A percentile compares a stretch with the other conserved stretches of the same genome.
Conservation (phyloP, 2,329 filamentous ascomycete species). For the Claviceps sp. region DNA sequence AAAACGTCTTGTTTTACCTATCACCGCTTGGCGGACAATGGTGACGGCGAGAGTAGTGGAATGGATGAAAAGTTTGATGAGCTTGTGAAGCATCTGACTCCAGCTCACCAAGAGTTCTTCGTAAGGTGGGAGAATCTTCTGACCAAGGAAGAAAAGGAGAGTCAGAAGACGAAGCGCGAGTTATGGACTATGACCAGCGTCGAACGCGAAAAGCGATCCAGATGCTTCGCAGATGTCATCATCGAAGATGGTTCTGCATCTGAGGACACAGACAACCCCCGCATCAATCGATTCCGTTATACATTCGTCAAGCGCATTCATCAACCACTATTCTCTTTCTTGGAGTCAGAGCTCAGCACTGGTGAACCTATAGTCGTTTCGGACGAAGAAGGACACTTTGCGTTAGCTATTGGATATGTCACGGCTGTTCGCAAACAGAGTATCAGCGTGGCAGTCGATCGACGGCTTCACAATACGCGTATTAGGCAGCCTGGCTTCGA, state of each 20-base stretch:
- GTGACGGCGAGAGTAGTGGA: slow-evolving; percentile 67
- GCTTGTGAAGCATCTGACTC: slow-evolving; percentile 62
- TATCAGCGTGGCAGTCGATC: slow-evolving; percentile 82
- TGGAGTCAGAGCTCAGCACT: slow-evolving; percentile 74
- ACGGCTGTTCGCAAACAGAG: slow-evolving; percentile 59
- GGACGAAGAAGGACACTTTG: slow-evolving; percentile 89
- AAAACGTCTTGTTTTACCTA: slow-evolving; percentile 87
- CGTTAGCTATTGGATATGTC: slow-evolving; percentile 83
- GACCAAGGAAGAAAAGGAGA: slow-evolving; percentile 87
- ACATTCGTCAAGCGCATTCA: slow-evolving; percentile 61
- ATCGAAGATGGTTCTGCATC: slow-evolving; percentile 64
- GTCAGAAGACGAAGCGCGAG: slow-evolving; percentile 75
- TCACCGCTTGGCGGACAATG: slow-evolving; percentile 78
- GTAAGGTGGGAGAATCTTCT: slow-evolving; percentile 86
- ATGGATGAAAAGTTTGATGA: slow-evolving; percentile 74
- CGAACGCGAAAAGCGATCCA: slow-evolving; percentile 75
- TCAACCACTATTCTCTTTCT: slow-evolving; percentile 59
- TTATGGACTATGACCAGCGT: slow-evolving; percentile 91
- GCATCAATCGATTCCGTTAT: slow-evolving; percentile 87
- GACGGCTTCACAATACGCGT: slow-evolving; percentile 75
- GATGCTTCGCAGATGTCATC: slow-evolving; percentile 80
- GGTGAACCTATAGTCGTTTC: slow-evolving; percentile 95
- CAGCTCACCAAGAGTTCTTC: slow-evolving; percentile 70
- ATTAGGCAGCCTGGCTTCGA: slow-evolving; percentile 66
- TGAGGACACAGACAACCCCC: slow-evolving; percentile 56